Evolutionary conservation across 2,329 filamentous ascomycete genomes (phyloP), one percentile per base, ranked within the genome.

Genomic region (Penicillium rolfsii): DNA sequence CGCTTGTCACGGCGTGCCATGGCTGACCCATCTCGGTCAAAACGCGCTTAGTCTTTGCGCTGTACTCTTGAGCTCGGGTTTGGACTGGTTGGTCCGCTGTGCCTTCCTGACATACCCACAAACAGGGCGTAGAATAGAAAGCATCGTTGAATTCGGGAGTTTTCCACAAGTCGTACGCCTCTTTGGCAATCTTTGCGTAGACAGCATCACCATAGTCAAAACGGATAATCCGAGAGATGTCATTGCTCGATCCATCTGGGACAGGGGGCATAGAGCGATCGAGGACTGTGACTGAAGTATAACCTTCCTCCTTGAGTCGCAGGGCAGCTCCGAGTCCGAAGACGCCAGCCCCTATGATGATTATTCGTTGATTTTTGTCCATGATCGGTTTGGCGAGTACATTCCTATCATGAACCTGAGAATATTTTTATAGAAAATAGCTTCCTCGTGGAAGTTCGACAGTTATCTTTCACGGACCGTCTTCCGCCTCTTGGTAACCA

Each of bases 181-280:
- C 81, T 40, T 85, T 82, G 19, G 87, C 91, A 41, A 97, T 85
- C 12, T 81, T 77, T 2, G 91, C 85, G 76, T 97, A 97, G 24
- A 88, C 82, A 0, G 85, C 79, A 70, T 93, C 87, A 2, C 89
- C 87, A 72, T 97, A 97, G 81, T 97, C 73, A 52, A 74, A 74
- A 4, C 77, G 70, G 22, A 79, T 76, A 1, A 78, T 68, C 1
- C 77, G 71, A 1, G 77, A 78, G 28, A 78, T 77, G 52, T 79
- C 77, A 40, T 75, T 73, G 48, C 76, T 78, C 4, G 74, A 75
- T 1, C 76, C 76, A 59, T 79, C 77, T 52, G 69, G 67, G 1
- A 75, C 74, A 1, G 73, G 74, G n/a, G 73, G 72, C 54, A 73
- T 67, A 2, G 70, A 67, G n/a, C 73, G 67, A 45, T 75, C 74